Percentiles rank a stretch among this genome's conserved stretches.
phyloP scores from a whole-genome alignment of 2,329 filamentous ascomycete genomes.

The Diaporthe batatas region DNA sequence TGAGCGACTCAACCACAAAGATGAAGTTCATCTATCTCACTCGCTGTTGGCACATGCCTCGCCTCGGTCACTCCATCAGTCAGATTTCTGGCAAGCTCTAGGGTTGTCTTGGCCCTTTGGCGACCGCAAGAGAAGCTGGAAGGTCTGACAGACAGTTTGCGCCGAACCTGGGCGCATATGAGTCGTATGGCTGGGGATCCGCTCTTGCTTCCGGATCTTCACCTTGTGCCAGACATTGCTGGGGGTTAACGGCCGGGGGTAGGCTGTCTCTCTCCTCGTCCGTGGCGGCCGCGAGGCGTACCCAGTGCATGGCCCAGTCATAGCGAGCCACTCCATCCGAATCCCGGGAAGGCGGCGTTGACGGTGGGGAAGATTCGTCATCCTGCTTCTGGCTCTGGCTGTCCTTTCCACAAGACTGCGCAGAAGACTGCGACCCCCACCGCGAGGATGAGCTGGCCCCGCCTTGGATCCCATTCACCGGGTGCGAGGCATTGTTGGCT shows the following conservation, averaged over 20 bases:
- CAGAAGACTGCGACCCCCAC: background rate
- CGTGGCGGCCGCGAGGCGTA: background rate
- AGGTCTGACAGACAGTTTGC: no score
- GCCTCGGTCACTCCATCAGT: background rate
- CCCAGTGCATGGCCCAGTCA: slow-evolving; percentile 19
- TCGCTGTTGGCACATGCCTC: background rate
- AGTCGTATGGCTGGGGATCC: background rate
- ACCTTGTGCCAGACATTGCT: background rate
- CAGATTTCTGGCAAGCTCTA: no score
- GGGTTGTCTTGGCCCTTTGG: background rate
- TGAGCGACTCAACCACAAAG: background rate
- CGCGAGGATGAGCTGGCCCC: background rate
- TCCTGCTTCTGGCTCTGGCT: no score
- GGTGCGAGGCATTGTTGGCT: background rate
- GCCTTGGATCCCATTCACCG: background rate
- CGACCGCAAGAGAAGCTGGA: no score
- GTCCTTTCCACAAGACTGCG: no score
- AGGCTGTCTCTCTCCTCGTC: background rate
- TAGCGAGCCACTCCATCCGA: background rate
- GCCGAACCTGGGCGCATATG: no score
- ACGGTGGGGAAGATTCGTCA: background rate
- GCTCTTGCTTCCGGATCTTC: background rate
- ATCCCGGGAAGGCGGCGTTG: background rate
- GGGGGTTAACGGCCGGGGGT: background rate
- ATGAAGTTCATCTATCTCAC: background rate